These are phyloP conservation scores for Infundibulicybe gibba DNA, from an alignment of 768 basidiomycete genomes.

Conservation along the genomic window DNA sequence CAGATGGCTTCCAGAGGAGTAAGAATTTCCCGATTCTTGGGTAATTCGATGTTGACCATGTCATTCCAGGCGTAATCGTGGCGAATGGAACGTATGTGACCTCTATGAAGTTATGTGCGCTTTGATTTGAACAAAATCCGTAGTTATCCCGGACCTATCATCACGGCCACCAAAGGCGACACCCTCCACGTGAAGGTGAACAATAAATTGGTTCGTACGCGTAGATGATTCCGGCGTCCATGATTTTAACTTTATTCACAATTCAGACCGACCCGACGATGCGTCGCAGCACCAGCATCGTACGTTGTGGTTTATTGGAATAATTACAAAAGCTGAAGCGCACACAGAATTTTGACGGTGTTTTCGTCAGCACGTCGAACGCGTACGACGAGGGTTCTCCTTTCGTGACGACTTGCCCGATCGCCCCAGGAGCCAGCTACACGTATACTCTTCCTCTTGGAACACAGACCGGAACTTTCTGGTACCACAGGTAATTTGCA, in stretches of 20 bases:
- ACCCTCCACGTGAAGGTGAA: conserved; percentile 39
- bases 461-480: conserved; percentile 39
- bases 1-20: conserved; percentile 36
- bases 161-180: conserved; percentile 39
- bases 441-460: conserved; percentile 29
- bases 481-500: conserved; percentile 22
- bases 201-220: conserved; percentile 24
- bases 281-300: conserved; percentile 35
- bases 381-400: conserved; percentile 30
- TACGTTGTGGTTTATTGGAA: conserved; percentile 6
- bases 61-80: conserved; percentile 14
- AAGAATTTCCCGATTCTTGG: conserved; percentile 4
- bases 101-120: too few relatives aligned
- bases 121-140: too few relatives aligned
- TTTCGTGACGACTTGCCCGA: conserved; percentile 38
- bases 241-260: too few relatives aligned
- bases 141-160: conserved; percentile 42
- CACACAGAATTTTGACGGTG: conserved; percentile 15
- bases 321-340: neutral
- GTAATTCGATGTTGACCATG: neutral
- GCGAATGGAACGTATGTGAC: conserved; percentile 12
- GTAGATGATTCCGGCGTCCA: too few relatives aligned
- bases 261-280: conserved; percentile 26
- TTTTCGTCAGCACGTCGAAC: conserved; percentile 15
- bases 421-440: conserved; percentile 30